Base-by-base conservation (phyloP, 805 yeast species). In the Zygosaccharomyces kombuchaensis region DNA sequence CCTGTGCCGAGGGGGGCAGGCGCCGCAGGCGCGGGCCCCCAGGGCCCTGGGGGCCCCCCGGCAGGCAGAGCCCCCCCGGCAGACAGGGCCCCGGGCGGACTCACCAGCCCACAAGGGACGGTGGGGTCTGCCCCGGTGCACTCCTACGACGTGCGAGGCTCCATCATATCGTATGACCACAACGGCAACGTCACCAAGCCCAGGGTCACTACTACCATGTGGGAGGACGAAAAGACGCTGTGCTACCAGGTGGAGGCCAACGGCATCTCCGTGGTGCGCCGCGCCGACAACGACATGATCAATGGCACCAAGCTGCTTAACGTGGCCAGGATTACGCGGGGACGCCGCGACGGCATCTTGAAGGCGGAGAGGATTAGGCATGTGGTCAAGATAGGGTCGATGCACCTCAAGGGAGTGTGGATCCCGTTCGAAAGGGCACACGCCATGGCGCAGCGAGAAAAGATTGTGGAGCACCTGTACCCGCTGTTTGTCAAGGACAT, bases 371-470 rank as follows among this genome's bases (percentile, higher is more conserved):
- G 82, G 57, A 75, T 79, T 36, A 73, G 93, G 34, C 87, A 84
- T 59, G 95, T 86, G 19, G 91, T 86, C 36, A 86, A 86, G 66
- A 82, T 84, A 50, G 95, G 95, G 4, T 81, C 89, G 10, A 85
- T 86, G 90, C 90, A 86, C 64, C 70, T 86, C 56, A 86, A 86
- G 68, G 95, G 95, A 31, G 95, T 86, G 38, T 86, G 95, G 95
- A 84, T 86, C 48, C 95, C 95, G 1, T 84, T 84, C 60, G 91
- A 85, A 51, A 71, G 93, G 41, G 95, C 95, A 1, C 70, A 81
- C 38, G 83, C 84, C 27, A 82, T 85, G 79, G 95, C 95, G 13
- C 84, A 83, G 64, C 72, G 82, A 51, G 93, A 86, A 62, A 84
- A 87, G 34, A 84, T 83, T 49, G 78, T 76, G 22, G 87, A 82